Evolutionary conservation across 2,329 filamentous ascomycete genomes (phyloP), one percentile per base, ranked within the genome.

Genomic region (Colletotrichum sp.): DNA sequence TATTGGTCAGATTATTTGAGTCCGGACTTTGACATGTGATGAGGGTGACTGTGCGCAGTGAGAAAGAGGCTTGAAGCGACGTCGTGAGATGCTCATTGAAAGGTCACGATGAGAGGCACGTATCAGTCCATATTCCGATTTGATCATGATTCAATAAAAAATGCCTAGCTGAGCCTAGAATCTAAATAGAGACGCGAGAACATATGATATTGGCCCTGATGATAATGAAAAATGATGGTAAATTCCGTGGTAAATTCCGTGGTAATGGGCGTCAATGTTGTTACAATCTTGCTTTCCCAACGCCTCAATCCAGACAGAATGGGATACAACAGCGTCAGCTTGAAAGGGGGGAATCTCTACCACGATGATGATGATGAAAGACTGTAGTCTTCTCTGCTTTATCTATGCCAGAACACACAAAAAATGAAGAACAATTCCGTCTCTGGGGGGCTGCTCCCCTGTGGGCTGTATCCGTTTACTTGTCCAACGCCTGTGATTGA

Each of bases 401-500:
- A 18, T 70, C 57, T 62, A 63, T 70, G 21, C 57, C 34, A 59
- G 39, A 28, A 28, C 26, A 28, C 15, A 32, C n/a, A 32, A 62
- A 24, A 36, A 15, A 36, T 15, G 12, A 36, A 62, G 12, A 62
- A 62, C 30, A 62, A 62, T n/a, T n/a, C 28, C 59, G 39, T 44
- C 8, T 13, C 10, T 10, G 44, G 44, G 44, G n/a, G 1, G 1
- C n/a, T 16, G 3, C 12, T 6, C 18, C 60, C 64, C 64, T 24
- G 18, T 55, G 64, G 24, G 39, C 18, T 49, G 34, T 44, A 13
- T n/a, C 24, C 34, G 9, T 57, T 74, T 69, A 76, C 59, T 67
- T 76, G 13, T 76, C 75, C 71, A 76, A 59, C 60, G 75, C 75
- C 57, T 76, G 75, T 57, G 75, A 76, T 76, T 76, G 75, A 63